Conservation (phyloP, 2,329 filamentous ascomycete genomes). For the Botryotinia globosa region DNA sequence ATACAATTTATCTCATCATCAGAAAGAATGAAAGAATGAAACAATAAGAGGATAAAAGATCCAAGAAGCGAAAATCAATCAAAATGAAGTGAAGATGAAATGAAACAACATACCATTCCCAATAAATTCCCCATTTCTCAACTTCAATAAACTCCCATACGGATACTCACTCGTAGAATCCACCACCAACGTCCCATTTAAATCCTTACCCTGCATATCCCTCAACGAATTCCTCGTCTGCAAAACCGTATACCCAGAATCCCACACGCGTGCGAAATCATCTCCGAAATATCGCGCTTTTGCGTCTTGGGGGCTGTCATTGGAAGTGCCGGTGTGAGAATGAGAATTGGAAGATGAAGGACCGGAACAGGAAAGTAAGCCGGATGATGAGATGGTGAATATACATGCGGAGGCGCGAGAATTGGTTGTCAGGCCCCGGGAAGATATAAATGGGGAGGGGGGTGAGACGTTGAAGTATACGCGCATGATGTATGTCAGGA, state of each 20-base stretch:
- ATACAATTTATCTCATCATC: fast-evolving
- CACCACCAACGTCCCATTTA: background rate
- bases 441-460: background rate
- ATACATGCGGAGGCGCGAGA: background rate
- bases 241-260: background rate
- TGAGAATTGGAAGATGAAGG: background rate
- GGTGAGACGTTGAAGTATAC: background rate
- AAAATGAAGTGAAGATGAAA: background rate
- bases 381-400: background rate
- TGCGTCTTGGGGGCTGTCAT: too few species aligned
- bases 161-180: conserved; percentile 13
- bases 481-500: background rate
- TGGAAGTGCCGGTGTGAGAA: background rate
- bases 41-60: too few species aligned
- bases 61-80: too few species aligned
- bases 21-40: background rate
- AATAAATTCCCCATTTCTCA: conserved; percentile 3
- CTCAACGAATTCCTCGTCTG: background rate
- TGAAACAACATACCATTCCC: conserved; percentile 3
- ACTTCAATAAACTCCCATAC: conserved; percentile 2
- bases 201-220: background rate
- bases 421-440: background rate
- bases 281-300: background rate
- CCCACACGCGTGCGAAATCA: background rate
- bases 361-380: background rate